Base-by-base conservation (phyloP, 2,329 filamentous ascomycete species). In the Paecilomyces sp. region DNA sequence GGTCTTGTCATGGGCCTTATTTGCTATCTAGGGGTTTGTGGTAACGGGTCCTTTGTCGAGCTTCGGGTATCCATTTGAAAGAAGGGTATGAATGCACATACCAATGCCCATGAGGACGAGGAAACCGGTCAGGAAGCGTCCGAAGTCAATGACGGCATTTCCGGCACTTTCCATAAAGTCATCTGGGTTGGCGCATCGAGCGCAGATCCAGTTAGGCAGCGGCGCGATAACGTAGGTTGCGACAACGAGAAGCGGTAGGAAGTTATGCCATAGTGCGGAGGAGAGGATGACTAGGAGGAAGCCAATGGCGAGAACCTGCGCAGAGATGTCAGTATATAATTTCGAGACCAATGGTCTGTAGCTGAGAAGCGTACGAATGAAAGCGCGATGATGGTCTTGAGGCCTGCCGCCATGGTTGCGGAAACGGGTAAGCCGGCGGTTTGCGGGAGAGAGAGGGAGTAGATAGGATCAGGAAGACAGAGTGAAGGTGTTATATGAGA, bases 251-350 rank as follows among this genome's bases (percentile, higher is more conserved):
- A 99, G 86, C 59, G 94, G 92, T 70, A 94, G 91, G 85, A 96
- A 99, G 78, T 91, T 91, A 74, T 93, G 85, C 85, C 89, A 99
- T 67, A 99, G 86, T 56, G 94, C 94, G 74, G 92, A 96, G 64
- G 92, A 97, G 70, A 99, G 90, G 77, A 99, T 99, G 68, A 97
- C 94, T 67, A 99, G 91, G 70, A 99, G 90, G 81, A 99, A 99
- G 70, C 94, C 94, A 70, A 99, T 94, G 68, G 94, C 94, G 66
- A 99, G 91, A 74, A 99, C 83, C 88, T 90, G 64, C 53, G 57
- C 51, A 47, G 59, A 54, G 24, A 52, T 36, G 8, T 34, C 1
- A 57, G 22, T 6, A 57, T 18, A 57, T 13, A 50, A 24, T 56
- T 53, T 31, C 8, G 3, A 7, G 50, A 3, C 15, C 33, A 31